These are phyloP conservation scores for Sporothrix brunneoviolacea DNA, from an alignment of 2,329 filamentous ascomycete species.

Conservation along the genomic window DNA sequence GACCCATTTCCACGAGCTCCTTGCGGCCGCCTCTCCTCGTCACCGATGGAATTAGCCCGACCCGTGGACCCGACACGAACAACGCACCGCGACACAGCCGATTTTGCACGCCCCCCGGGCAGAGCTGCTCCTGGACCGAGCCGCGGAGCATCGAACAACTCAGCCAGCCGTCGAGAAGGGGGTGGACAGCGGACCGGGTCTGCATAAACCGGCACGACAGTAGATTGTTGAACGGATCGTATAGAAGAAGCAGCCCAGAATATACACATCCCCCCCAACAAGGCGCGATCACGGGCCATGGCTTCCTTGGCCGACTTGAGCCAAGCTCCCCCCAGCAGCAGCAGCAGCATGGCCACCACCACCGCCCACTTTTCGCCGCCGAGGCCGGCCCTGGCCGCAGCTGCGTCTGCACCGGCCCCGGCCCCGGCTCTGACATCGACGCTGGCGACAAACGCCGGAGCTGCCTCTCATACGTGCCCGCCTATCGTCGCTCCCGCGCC, in stretches of 20 bases:
- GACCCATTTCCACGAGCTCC: neutral
- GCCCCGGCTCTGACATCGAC: too few species aligned
- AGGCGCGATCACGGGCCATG: neutral
- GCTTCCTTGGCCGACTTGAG: constrained; percentile 1
- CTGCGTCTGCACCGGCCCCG: too few species aligned
- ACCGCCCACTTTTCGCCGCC: too few species aligned
- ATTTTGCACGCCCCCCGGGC: neutral
- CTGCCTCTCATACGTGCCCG: too few species aligned
- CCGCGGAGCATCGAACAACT: neutral
- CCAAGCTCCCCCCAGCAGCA: neutral
- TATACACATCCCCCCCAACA: neutral
- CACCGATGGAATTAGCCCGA: neutral
- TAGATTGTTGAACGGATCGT: too few species aligned
- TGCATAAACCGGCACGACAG: too few species aligned
- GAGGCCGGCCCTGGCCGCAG: too few species aligned
- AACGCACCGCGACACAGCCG: neutral
- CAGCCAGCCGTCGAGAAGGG: neutral
- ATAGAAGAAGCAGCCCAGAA: too few species aligned
- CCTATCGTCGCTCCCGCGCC: too few species aligned
- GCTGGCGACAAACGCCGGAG: too few species aligned
- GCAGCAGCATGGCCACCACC: too few species aligned
- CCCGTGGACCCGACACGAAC: neutral
- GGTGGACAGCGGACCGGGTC: neutral
- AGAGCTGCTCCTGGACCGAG: neutral
- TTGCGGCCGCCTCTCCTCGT: neutral